phyloP scores from a whole-genome alignment of 176 grass and related monocot genomes.

The Neostapfia colusana region DNA sequence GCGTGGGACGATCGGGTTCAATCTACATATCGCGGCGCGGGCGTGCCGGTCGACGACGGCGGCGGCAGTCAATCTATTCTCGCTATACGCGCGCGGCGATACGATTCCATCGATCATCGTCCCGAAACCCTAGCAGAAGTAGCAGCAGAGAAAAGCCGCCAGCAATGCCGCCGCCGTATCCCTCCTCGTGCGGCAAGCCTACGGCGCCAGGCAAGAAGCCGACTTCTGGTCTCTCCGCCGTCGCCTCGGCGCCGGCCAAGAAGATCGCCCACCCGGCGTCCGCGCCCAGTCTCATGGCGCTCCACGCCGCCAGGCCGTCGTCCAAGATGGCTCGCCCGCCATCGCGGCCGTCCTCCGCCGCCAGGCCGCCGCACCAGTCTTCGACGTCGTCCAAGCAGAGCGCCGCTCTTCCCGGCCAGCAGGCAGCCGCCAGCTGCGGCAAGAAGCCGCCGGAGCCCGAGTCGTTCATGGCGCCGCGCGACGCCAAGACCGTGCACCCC shows the following conservation, averaged over 20 bases:
- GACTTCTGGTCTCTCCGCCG: not conserved
- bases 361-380: not conserved
- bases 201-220: slow-evolving; percentile 19
- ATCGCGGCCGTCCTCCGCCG: not conserved
- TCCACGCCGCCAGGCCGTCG: not conserved
- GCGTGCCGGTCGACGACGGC: too few species aligned
- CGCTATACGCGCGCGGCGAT: too few species aligned
- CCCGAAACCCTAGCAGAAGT: slow-evolving; percentile 4
- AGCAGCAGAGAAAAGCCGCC: too few species aligned
- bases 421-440: not conserved
- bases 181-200: not conserved
- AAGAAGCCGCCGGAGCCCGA: not conserved
- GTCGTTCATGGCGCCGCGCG: slow-evolving; percentile 21
- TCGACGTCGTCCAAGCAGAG: not conserved
- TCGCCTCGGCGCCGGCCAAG: not conserved
- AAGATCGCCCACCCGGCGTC: slow-evolving; percentile 30
- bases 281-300: slow-evolving; percentile 8
- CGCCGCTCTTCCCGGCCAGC: not conserved
- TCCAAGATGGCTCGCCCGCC: not conserved
- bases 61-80: not conserved
- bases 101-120: not conserved
- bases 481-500: slow-evolving; percentile 32
- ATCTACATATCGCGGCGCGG: not conserved
- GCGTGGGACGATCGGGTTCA: too few species aligned
- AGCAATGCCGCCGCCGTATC: slow-evolving; percentile 37